These are phyloP conservation scores for Rhizopus sp. DNA, from an alignment of 371 early-diverging fungal species.

Conservation along the genomic window DNA sequence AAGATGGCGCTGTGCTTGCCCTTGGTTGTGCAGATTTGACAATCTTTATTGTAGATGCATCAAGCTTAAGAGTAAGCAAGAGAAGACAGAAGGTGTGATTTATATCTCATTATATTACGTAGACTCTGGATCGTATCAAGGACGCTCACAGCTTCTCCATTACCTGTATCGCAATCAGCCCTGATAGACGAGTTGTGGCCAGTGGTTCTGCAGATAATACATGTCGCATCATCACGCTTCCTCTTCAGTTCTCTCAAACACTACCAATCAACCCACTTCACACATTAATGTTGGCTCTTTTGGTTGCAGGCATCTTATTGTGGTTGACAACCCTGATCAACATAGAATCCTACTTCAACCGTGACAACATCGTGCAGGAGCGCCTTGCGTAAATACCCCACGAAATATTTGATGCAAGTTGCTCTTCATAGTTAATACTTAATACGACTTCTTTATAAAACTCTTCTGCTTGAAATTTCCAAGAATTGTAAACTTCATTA, in stretches of 20 bases:
- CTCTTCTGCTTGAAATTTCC: too few relatives aligned
- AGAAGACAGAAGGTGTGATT: neutral
- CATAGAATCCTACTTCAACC: constrained; percentile 14
- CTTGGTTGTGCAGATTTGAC: constrained; percentile 59
- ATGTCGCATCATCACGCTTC: constrained; percentile 58
- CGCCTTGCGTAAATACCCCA: too few relatives aligned
- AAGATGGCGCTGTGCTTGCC: constrained; percentile 60
- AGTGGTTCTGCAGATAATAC: constrained; percentile 73
- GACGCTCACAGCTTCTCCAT: constrained; percentile 69
- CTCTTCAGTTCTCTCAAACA: constrained; percentile 47
- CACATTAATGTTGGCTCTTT: constrained; percentile 37
- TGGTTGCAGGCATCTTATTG: constrained; percentile 27
- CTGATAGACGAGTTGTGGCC: constrained; percentile 52
- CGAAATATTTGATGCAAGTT: too few relatives aligned
- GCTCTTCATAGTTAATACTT: too few relatives aligned
- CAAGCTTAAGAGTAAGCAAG: constrained; percentile 45
- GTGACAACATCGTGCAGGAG: neutral
- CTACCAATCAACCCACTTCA: constrained; percentile 33
- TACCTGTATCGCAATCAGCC: constrained; percentile 65
- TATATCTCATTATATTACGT: neutral
- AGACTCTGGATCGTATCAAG: constrained; percentile 48
- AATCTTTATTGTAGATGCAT: constrained; percentile 56
- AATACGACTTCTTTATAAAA: too few relatives aligned
- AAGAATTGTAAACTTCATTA: too few relatives aligned
- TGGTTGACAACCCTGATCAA: constrained; percentile 17